Base-by-base conservation (phyloP, 192 early-diverging fungal genomes). In the Mortierella hygrophila region DNA sequence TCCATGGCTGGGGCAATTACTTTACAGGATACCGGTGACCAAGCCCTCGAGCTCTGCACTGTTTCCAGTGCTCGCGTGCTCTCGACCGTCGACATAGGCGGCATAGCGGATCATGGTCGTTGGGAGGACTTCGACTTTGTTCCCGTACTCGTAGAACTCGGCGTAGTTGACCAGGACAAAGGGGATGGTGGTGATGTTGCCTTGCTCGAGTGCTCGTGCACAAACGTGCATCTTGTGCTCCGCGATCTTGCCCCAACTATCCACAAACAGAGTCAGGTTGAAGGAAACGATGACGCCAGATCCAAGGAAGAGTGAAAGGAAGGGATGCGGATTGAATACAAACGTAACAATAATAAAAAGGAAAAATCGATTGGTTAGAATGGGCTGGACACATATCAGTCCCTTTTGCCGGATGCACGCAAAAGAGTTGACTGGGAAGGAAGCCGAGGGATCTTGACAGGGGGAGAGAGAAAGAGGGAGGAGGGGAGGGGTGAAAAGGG, bases 141-240 rank as follows among this genome's bases (percentile, higher is more conserved):
- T 8, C 9, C 78, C 83, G 40, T 21, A 68, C 57, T 85, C 83
- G 49, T 80, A 85, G 52, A 85, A 85, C 70, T 85, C 83, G 60
- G 83, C 83, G 44, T 85, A 85, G 70, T 85, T 85, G 74, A 85
- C 83, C 21, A 85, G 63, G 23, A 85, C 83, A 71, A 85, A 85
- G 9, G 83, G 83, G 70, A 85, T 85, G 1, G 23, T 47, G 37
- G 78, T 80, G 40, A 85, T 85, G 70, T 76, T 80, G 68, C 83
- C 83, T 20, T 85, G 47, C 65, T 85, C 83, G 55, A 85, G 74
- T 72, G 78, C 83, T 35, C 71, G 74, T 32, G 83, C 83, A 38
- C 83, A 85, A 29, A 85, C 83, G 52, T 85, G 78, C 83, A 85
- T 85, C 83, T 85, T 85, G 83, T 85, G 83, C 40, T 85, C 83